phyloP scores from a whole-genome alignment of 225 moss, liverwort and hornwort species.

The Marchantia paleacea region DNA sequence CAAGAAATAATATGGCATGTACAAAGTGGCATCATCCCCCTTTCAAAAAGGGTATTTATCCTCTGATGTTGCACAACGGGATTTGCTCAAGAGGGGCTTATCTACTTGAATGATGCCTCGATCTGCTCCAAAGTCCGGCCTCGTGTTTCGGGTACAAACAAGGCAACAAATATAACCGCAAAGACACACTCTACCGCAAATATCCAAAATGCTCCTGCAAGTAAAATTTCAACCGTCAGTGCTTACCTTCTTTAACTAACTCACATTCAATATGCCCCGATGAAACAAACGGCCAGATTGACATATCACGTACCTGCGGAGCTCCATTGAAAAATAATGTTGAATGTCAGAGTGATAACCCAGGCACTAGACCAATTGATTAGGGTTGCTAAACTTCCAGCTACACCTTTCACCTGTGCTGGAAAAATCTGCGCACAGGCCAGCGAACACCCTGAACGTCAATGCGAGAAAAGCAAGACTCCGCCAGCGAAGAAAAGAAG shows the following conservation, averaged over 20 bases:
- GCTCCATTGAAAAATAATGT: slow-evolving; percentile 75
- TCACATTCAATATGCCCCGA: too few relatives aligned
- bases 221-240: not conserved
- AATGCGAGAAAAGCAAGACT: not conserved
- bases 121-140: slow-evolving; percentile 81
- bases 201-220: slow-evolving; percentile 80
- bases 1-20: slow-evolving; percentile 5
- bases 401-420: slow-evolving; percentile 64
- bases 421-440: slow-evolving; percentile 63
- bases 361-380: slow-evolving; percentile 72
- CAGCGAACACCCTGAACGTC: not conserved
- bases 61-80: slow-evolving; percentile 9
- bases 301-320: slow-evolving; percentile 47
- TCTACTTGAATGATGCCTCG: slow-evolving; percentile 60
- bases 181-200: slow-evolving; percentile 48
- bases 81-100: not conserved
- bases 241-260: not conserved
- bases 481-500: not conserved
- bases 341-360: slow-evolving; percentile 63
- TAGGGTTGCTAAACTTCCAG: slow-evolving; percentile 73
- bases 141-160: slow-evolving; percentile 71
- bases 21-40: not conserved
- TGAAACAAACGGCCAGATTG: too few relatives aligned
- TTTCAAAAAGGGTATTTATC: slow-evolving; percentile 1
- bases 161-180: slow-evolving; percentile 58